Evolutionary conservation across 2,329 filamentous ascomycete genomes (phyloP), one percentile per base, ranked within the genome.

Genomic region (Pseudocercospora cruenta): DNA sequence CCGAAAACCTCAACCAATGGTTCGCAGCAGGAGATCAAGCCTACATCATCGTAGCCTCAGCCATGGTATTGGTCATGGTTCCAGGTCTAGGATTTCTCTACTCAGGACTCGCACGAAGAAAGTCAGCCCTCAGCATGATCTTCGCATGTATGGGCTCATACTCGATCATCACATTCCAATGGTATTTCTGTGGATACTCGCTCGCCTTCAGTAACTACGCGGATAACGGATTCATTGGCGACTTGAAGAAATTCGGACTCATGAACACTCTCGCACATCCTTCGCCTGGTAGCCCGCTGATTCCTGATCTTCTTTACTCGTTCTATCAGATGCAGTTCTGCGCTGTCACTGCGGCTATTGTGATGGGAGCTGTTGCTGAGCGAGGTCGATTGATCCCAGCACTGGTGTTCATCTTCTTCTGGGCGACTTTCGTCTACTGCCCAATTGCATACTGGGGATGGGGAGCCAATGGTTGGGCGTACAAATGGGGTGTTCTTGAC

Each of bases 241-340:
- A 98, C 78, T 82, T 99, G 63, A 86, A 89, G 73, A 91, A 96
- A 80, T 97, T 98, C 74, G 95, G 93, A 68, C 85, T 99, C 73
- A 90, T 88, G 84, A 92, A 93, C 76, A 92, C 93, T 1, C 85
- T 96, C 73, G 95, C 87, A 61, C 84, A 85, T 54, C 94, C 94
- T n/a, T 96, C 92, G 67, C 92, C 91, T 26, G 95, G 94, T 63
- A 96, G 92, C 33, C 91, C 93, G 19, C 86, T 97, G 67, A 89
- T 98, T 73, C 93, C 95, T 1, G 92, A 93, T 76, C 85, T 99
- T 47, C 86, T 98, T 3, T 98, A 95, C 81, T 91, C 93, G 47
- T 97, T 98, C 81, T 98, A 97, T 81, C 92, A 94, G 92, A 92
- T 98, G 90, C 94, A 97, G 90, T 99, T 99, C 85, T 95, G 92